Base-by-base conservation (phyloP, 495 filamentous ascomycete species). In the Extremus antarcticus region DNA sequence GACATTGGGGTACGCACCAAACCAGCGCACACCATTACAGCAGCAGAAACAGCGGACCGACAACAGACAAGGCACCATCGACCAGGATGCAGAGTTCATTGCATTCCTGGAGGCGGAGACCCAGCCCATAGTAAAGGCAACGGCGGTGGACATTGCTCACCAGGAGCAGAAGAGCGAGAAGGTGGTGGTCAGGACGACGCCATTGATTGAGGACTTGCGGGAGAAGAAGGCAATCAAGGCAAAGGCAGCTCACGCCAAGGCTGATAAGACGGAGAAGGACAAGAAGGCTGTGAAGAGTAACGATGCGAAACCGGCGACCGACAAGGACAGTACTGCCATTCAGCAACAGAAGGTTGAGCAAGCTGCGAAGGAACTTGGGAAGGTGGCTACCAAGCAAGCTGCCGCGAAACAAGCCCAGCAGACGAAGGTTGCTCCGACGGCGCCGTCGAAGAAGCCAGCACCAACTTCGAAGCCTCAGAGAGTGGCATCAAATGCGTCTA, bases 21-120 rank as follows among this genome's bases (percentile, higher is more conserved):
- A 89, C 68, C 84, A 86, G 49, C 86, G 88, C 59, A 77, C 85
- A 0, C 88, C 94, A 16, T 74, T 75, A 7, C 43, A 50, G 25
- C 25, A 48, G 35, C 85, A 83, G 56, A 83, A 77, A 62, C 74
- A 75, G 38, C 82, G 88, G 21, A 78, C 79, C 46, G 92, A 98
- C 74, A 79, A 79, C 55, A 83, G 91, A 2, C 87, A 94, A 66
- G 92, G 94, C 43, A 94, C 88, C 3, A 96, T 98, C 55, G 92
- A 98, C 60, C 88, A 91, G 62, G 92, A 98, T 66, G 81, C 85
- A 0, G 92, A 97, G 54, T 97, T 97, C 59, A 94, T 95, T 70
- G 79, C 79, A 20, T 98, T 97, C 64, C 78, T 98, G 7, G 87
- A 94, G 67, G 83, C 79, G 47, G 77, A 95, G 9, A 92, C 90